Percentiles rank a stretch among this genome's conserved stretches.
Evolutionary conservation across 1,284 basidiomycete genomes (phyloP).

Genomic region (Boletus semigastroideus): DNA sequence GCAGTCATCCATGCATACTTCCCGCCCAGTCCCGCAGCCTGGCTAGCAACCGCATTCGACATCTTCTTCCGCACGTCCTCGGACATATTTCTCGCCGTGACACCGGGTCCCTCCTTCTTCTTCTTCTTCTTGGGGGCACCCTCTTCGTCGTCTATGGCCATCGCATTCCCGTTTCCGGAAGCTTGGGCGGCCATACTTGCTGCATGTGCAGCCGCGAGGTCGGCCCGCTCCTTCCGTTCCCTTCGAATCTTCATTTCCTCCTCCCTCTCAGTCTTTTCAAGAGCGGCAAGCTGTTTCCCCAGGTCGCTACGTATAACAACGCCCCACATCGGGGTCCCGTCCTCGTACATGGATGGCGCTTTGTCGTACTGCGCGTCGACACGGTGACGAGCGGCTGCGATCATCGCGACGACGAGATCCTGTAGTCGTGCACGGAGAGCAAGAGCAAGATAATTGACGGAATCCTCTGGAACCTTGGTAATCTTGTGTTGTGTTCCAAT

Average conservation of each 20-base stretch:
- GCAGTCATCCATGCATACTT: conserved; percentile 87
- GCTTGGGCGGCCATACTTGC: conserved; percentile 60
- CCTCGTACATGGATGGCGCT: conserved; percentile 61
- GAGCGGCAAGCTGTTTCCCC: conserved; percentile 67
- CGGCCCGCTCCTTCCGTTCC: conserved; percentile 72
- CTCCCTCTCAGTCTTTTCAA: conserved; percentile 77
- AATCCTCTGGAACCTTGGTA: conserved; percentile 64
- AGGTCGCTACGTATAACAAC: conserved; percentile 71
- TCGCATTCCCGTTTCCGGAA: conserved; percentile 35
- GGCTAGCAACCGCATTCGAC: conserved; percentile 84
- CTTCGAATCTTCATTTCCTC: conserved; percentile 73
- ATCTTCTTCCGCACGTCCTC: conserved; percentile 88
- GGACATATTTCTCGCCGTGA: conserved; percentile 82
- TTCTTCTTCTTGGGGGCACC: conserved; percentile 75
- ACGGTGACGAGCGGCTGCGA: conserved; percentile 69
- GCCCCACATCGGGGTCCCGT: conserved; percentile 75
- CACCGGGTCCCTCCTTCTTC: conserved; percentile 80
- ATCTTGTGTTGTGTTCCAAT: conserved; percentile 66
- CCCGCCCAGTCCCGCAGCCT: conserved; percentile 76
- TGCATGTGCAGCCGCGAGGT: conserved; percentile 64
- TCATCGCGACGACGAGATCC: conserved; percentile 68
- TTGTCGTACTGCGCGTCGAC: conserved; percentile 70
- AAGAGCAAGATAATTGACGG: conserved; percentile 74
- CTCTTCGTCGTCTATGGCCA: conserved; percentile 38
- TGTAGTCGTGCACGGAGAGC: conserved; percentile 75